Conservation (phyloP, 164 flowering plant genomes). For the Annona squamosa region DNA sequence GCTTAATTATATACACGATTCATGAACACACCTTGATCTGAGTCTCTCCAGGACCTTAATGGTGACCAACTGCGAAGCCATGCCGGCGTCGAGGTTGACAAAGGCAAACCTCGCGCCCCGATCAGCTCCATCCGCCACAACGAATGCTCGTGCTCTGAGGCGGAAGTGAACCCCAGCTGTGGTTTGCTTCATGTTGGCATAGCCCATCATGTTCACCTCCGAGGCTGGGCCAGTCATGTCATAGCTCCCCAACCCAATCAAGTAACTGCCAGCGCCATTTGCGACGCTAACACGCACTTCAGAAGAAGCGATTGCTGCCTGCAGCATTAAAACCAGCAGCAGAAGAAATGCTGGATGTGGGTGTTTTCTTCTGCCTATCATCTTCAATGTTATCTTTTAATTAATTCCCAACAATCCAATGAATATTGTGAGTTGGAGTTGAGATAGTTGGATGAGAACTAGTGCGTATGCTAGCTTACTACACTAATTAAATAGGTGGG, state of each 20-base stretch:
- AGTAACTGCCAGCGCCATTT: conserved; percentile 35
- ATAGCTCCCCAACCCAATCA: conserved; percentile 71
- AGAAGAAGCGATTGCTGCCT: background rate
- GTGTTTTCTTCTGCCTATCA: conserved; percentile 4
- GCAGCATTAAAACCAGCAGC: background rate
- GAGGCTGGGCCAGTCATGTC: conserved; percentile 85
- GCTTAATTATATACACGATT: too few relatives aligned
- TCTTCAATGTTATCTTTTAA: background rate
- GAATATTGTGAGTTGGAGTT: background rate
- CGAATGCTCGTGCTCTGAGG: conserved; percentile 47
- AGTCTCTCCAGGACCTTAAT: conserved; percentile 55
- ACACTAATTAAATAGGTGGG: too few relatives aligned
- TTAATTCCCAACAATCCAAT: background rate
- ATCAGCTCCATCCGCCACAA: conserved; percentile 27
- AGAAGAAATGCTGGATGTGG: conserved; percentile 1
- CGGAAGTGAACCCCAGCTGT: conserved; percentile 55
- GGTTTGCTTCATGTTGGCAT: conserved; percentile 42
- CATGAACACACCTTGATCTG: conserved; percentile 28
- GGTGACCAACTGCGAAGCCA: conserved; percentile 69
- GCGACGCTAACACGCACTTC: background rate
- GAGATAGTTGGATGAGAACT: background rate
- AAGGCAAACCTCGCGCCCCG: conserved; percentile 45
- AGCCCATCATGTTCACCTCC: conserved; percentile 68
- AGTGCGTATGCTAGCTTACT: too few relatives aligned
- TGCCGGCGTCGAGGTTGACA: conserved; percentile 64